Base-by-base conservation (phyloP, 2,329 filamentous ascomycete genomes). In the Neofusicoccum ribis region DNA sequence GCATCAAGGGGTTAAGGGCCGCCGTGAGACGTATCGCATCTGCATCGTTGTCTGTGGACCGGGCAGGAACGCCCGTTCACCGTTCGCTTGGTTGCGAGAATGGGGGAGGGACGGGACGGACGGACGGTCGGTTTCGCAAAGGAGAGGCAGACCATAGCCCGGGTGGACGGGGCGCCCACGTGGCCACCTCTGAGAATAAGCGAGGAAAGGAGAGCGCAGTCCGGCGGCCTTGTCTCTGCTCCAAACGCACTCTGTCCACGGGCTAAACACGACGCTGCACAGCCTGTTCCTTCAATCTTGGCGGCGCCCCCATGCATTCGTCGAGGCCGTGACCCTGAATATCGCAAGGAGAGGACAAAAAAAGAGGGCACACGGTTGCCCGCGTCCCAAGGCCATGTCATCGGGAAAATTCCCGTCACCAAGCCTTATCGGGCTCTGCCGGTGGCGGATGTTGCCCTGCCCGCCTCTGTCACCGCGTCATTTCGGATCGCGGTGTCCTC, bases 301-400 rank as follows among this genome's bases (percentile, higher is more conserved):
- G 31, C 43, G 20, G 23, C 6, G 31, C 41, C 43, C 5, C 39
- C 9, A 12, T 31, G 39, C 23, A 43, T 39, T 23, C n/a, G 27
- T 15, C 36, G 31, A 34, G 43, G 1, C n/a, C 43, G 39, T 15
- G 56, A 15, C 31, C 43, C 27, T 37, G n/a, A 39, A 47, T 37
- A 36, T 37, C 20, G 27, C 43, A 37, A 36, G 43, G 56, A 20
- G 27, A 47, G 27, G 12, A 36, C 20, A 12, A 31, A 36, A 34
- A 36, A 46, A 59, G 41, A 60, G 43, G 56, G 43, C 56, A 60
- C 56, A 27, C 56, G 56, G 56, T 65, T 50, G 63, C 14, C 49
- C 54, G 27, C 27, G 68, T 74, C 70, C 73, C 73, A 71, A 71
- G 67, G 68, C 74, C 74, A 72, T 75, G 73, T 74, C 72, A 69